phyloP scores from a whole-genome alignment of 495 filamentous ascomycete species.

The Neurospora africana region DNA sequence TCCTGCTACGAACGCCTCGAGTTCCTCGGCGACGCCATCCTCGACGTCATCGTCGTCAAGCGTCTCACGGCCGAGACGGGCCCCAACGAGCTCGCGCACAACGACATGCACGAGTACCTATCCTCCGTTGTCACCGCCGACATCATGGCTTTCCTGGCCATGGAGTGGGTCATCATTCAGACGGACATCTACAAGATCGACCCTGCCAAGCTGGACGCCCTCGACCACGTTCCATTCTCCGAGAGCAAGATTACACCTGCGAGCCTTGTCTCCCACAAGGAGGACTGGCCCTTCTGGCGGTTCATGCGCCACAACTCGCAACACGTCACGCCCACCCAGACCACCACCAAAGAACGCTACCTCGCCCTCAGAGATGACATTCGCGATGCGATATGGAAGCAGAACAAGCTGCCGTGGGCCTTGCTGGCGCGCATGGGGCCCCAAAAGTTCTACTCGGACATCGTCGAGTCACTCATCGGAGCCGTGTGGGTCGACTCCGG shows the following conservation, averaged over 20 bases:
- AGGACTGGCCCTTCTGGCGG: slow-evolving; percentile 47
- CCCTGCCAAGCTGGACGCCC: neutral
- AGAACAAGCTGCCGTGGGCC: slow-evolving; percentile 61
- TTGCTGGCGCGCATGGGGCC: slow-evolving; percentile 52
- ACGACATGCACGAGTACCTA: slow-evolving; percentile 63
- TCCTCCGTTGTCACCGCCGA: slow-evolving; percentile 74
- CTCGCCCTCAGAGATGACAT: slow-evolving; percentile 39
- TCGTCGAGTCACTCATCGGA: slow-evolving; percentile 72
- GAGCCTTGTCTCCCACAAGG: slow-evolving; percentile 6
- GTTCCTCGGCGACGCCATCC: slow-evolving; percentile 78
- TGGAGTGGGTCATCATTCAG: slow-evolving; percentile 39
- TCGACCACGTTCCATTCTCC: slow-evolving; percentile 11
- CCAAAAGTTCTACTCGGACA: slow-evolving; percentile 77
- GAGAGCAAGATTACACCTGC: neutral
- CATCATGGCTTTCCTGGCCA: slow-evolving; percentile 76
- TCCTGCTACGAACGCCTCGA: slow-evolving; percentile 79
- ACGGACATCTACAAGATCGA: slow-evolving; percentile 17
- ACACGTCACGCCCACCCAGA: slow-evolving; percentile 32
- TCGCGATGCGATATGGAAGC: slow-evolving; percentile 30
- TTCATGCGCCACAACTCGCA: slow-evolving; percentile 52
- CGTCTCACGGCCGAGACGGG: slow-evolving; percentile 22
- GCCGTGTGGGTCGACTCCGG: slow-evolving; percentile 82
- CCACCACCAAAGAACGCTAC: slow-evolving; percentile 39
- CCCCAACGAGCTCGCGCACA: slow-evolving; percentile 41
- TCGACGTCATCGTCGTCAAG: slow-evolving; percentile 65